Evolutionary conservation across 2,329 filamentous ascomycete genomes (phyloP).

Genomic region (Leptodontidium sp.): DNA sequence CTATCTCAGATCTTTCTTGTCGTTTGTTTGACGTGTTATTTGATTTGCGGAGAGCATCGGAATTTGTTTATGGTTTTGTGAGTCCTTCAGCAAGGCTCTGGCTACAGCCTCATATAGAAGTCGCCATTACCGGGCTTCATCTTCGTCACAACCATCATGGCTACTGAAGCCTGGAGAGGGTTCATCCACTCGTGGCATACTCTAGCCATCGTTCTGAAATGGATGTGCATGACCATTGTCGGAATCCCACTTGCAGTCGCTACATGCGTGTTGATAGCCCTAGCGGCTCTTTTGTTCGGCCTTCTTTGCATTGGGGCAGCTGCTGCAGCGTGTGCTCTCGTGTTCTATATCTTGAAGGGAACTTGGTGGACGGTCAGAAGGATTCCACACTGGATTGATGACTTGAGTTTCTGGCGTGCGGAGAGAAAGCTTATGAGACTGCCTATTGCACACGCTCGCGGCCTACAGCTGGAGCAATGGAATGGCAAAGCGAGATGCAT

Average conservation of each 20-base stretch:
- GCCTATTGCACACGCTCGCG: slow-evolving; percentile 14
- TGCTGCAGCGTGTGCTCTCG: slow-evolving; percentile 6
- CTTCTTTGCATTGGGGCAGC: slow-evolving; percentile 22
- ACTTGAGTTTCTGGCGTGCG: slow-evolving; percentile 16
- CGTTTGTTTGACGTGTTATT: neutral
- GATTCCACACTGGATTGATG: slow-evolving; percentile 24
- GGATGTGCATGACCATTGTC: slow-evolving; percentile 34
- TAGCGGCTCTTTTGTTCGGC: slow-evolving; percentile 23
- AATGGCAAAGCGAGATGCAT: slow-evolving; percentile 3
- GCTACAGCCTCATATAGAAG: neutral
- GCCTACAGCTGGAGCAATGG: slow-evolving; percentile 17
- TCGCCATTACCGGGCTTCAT: neutral
- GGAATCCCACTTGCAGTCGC: slow-evolving; percentile 31
- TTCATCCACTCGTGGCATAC: slow-evolving; percentile 34
- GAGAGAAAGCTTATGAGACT: slow-evolving; percentile 20
- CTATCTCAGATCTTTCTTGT: neutral
- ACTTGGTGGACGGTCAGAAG: slow-evolving; percentile 6
- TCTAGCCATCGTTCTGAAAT: slow-evolving; percentile 32
- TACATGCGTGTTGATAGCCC: slow-evolving; percentile 26
- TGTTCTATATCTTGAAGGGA: slow-evolving; percentile 18
- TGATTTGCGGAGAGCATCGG: neutral
- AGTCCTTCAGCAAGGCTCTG: neutral
- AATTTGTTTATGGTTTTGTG: neutral
- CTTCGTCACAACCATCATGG: slow-evolving; percentile 11
- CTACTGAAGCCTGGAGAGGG: slow-evolving; percentile 29